These are phyloP conservation scores for Blastobotrys arbuscula DNA, from an alignment of 1,139 yeast species.

Conservation along the genomic window DNA sequence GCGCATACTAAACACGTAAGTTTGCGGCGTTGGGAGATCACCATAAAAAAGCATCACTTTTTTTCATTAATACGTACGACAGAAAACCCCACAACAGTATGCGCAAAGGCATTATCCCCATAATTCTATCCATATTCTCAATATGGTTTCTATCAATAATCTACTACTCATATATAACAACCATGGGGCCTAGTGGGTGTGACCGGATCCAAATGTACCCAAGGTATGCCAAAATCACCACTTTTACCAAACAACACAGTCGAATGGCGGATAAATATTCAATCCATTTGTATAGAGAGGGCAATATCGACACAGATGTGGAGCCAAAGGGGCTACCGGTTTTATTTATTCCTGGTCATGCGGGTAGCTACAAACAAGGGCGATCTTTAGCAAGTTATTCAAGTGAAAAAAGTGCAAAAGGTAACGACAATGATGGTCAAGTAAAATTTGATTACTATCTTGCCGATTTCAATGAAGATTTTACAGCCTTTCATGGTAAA, in stretches of 20 bases:
- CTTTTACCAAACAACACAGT: constrained; percentile 64
- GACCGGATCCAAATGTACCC: constrained; percentile 46
- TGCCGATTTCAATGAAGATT: constrained; percentile 93
- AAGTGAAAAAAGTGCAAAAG: constrained; percentile 34
- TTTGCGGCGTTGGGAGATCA: too few species aligned
- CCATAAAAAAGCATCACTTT: too few species aligned
- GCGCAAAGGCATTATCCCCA: constrained; percentile 7
- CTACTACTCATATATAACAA: constrained; percentile 18
- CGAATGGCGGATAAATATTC: constrained; percentile 74
- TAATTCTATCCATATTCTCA: constrained; percentile 8
- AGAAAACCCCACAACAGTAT: too few species aligned
- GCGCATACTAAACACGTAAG: too few species aligned
- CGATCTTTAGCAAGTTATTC: constrained; percentile 75
- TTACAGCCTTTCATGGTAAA: constrained; percentile 93
- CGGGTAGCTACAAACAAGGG: constrained; percentile 88
- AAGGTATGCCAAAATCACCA: constrained; percentile 17
- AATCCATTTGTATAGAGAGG: constrained; percentile 70
- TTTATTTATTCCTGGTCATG: constrained; percentile 93
- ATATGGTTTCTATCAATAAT: constrained; percentile 10
- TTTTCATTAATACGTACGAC: too few species aligned
- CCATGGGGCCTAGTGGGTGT: constrained; percentile 25
- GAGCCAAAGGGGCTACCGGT: constrained; percentile 71
- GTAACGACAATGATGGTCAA: constrained; percentile 6
- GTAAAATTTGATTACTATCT: constrained; percentile 49
- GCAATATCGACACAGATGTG: constrained; percentile 35